Evolutionary conservation across 108 stramenopile genomes (phyloP), one percentile per base, ranked within the genome.

Genomic region (Nitzschia sp.): DNA sequence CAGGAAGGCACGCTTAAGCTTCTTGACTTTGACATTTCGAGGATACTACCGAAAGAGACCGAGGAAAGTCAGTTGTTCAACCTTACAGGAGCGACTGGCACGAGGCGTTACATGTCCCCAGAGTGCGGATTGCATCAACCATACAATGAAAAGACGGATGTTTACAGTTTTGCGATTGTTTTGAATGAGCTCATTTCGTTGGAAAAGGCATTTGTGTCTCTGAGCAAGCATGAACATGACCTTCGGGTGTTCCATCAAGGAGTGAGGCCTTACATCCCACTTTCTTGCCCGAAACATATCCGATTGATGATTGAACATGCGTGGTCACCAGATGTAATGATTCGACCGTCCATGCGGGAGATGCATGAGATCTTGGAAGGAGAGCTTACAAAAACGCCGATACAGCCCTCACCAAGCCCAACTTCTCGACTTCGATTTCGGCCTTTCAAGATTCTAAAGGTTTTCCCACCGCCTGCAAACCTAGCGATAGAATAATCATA

Each of bases 81-180:
- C 1, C 53, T 66, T 1, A 55, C 66, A 5, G 13, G 15, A 9
- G 11, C 44, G 22, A 66, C 45, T 53, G 75, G 68, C 17, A 69
- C 75, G 0, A 48, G 60, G 29, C 32, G 75, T 2, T 80, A 76
- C 61, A 77, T 80, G 80, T 54, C 57, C 17, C 80, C 78, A 29
- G 84, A 81, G 63, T 35, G 72, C 45, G 62, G 66, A 13, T 26
- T 64, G 28, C 38, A 32, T 13, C 2, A 38, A n/a, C 26, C 36
- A 6, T 82, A 85, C 76, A 78, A 78, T 55, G 36, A 45, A 61
- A 83, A 78, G 53, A 77, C 83, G 13, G 89, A 90, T 55, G 75
- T 80, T 22, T 86, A 85, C 60, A 77, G 80, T 31, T 85, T 84
- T 68, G 71, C 68, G 25, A 74, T 90, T 50, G 59, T 81, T 2